Evolutionary conservation across 1,284 basidiomycete species (phyloP).

Genomic region (Xerocomus minutiporus): DNA sequence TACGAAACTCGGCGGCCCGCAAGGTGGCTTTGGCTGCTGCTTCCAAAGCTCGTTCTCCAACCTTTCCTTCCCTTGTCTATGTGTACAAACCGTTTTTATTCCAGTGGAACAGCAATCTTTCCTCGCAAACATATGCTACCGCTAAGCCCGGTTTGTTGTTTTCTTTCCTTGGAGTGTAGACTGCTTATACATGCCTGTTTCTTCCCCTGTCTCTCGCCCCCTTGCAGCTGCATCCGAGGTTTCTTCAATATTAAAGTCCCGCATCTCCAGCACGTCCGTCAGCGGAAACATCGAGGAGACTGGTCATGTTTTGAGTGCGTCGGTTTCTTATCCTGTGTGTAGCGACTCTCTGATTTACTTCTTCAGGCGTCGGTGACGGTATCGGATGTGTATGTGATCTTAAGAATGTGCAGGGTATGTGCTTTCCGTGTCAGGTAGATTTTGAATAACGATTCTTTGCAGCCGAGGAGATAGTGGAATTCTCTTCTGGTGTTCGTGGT

Average conservation of each 20-base stretch:
- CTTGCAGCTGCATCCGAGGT: constrained; percentile 93
- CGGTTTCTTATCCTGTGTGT: not conserved
- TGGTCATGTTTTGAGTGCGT: constrained; percentile 93
- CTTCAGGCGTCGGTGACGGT: constrained; percentile 96
- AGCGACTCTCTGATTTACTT: constrained; percentile 14
- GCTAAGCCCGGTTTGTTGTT: constrained; percentile 86
- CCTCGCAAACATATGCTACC: constrained; percentile 88
- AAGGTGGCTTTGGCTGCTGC: constrained; percentile 64
- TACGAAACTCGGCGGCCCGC: constrained; percentile 74
- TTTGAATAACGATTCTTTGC: constrained; percentile 15
- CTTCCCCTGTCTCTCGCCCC: constrained; percentile 5
- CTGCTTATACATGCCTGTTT: constrained; percentile 5
- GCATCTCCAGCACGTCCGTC: constrained; percentile 89
- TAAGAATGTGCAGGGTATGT: constrained; percentile 84
- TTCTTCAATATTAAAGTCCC: constrained; percentile 96
- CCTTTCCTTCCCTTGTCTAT: constrained; percentile 16
- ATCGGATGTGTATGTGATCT: constrained; percentile 98
- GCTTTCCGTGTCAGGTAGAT: not conserved
- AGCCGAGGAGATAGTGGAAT: constrained; percentile 99
- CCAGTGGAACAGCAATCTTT: constrained; percentile 44
- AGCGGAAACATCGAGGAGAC: constrained; percentile 98
- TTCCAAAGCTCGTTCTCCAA: constrained; percentile 48
- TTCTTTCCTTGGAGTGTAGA: not conserved
- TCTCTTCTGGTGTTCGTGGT: constrained; percentile 97
- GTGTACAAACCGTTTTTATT: constrained; percentile 24